These are phyloP conservation scores for Gardenia jasminoides DNA, from an alignment of 257 asterid genomes.

Conservation along the genomic window DNA sequence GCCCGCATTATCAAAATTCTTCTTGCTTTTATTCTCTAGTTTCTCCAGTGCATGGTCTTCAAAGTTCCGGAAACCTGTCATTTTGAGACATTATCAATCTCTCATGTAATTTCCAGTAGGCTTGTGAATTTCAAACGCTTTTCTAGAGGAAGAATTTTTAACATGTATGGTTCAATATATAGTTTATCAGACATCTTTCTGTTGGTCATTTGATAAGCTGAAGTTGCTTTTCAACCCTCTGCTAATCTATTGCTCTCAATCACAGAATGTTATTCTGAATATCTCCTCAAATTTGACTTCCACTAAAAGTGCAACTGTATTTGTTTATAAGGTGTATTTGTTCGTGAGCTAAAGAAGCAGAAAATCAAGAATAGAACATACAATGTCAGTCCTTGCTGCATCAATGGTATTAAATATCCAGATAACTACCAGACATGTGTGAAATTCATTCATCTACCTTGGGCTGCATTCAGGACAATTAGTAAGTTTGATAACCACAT, in stretches of 20 bases:
- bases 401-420: slow-evolving; percentile 19
- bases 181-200: background rate
- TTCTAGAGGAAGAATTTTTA: background rate
- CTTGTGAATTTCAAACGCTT: background rate
- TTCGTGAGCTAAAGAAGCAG: slow-evolving; percentile 7
- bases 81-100: background rate
- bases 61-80: background rate
- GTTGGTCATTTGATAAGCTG: background rate
- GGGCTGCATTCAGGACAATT: slow-evolving; percentile 13
- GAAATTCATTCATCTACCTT: slow-evolving; percentile 19
- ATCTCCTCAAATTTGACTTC: background rate
- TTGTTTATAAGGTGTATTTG: slow-evolving; percentile 5
- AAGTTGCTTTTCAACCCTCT: background rate
- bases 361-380: background rate
- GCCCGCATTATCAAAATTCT: background rate
- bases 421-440: slow-evolving; percentile 40
- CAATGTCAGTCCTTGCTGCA: background rate
- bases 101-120: background rate
- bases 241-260: background rate
- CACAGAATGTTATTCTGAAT: background rate
- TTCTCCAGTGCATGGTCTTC: background rate
- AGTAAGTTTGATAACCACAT: slow-evolving; percentile 8
- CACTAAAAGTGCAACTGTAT: background rate
- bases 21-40: background rate
- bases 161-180: background rate